phyloP scores from a whole-genome alignment of 139 green algal species.

The Ettlia oleoabundans region DNA sequence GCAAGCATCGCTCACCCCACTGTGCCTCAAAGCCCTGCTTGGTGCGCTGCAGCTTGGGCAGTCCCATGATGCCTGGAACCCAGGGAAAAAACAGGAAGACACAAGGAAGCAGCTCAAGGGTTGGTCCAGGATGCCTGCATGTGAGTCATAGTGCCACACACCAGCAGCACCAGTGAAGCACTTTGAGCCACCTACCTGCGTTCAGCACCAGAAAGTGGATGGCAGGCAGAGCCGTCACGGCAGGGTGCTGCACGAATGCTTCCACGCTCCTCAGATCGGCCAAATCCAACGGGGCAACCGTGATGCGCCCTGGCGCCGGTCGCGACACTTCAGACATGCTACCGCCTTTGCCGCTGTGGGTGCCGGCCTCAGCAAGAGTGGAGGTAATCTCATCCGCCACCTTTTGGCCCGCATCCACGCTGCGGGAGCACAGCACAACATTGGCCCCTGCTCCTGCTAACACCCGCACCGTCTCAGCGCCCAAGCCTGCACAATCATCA shows the following conservation, averaged over 20 bases:
- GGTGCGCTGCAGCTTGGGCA: not conserved
- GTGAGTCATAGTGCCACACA: too few relatives aligned
- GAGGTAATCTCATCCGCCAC: slow-evolving; percentile 8
- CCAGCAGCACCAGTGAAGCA: too few relatives aligned
- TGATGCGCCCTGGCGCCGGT: not conserved
- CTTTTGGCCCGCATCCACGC: slow-evolving; percentile 22
- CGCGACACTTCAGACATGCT: not conserved
- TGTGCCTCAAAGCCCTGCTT: not conserved
- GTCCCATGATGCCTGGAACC: not conserved
- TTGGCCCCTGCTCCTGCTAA: slow-evolving; percentile 27
- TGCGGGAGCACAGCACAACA: slow-evolving; percentile 33
- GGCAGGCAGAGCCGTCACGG: not conserved
- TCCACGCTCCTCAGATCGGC: not conserved
- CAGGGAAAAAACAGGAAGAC: not conserved
- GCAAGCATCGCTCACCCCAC: not conserved
- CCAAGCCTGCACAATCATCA: not conserved
- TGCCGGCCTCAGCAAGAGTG: not conserved
- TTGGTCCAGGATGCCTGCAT: too few relatives aligned
- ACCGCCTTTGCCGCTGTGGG: too few relatives aligned
- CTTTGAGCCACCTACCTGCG: not conserved
- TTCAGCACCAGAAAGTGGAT: not conserved
- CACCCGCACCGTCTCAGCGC: slow-evolving; percentile 36
- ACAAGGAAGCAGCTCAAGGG: not conserved
- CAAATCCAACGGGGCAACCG: not conserved
- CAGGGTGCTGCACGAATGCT: not conserved